Evolutionary conservation across 163 green algal species (phyloP).

Genomic region (Scenedesmus sp.): DNA sequence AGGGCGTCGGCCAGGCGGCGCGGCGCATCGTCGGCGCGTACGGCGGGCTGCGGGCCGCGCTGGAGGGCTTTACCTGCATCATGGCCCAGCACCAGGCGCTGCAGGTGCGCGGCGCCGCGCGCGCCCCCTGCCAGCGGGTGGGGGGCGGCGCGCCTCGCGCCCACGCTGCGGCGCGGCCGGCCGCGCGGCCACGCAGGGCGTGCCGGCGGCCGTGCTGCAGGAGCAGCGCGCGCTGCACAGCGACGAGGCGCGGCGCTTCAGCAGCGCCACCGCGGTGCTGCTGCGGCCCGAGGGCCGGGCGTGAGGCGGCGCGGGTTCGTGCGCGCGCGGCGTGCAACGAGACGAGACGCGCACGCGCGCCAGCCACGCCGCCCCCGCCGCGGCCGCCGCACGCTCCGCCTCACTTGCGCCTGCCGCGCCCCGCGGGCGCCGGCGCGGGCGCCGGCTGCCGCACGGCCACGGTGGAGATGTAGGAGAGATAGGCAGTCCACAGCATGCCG

Average conservation of each 20-base stretch:
- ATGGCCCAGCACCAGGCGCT: slow-evolving; percentile 30
- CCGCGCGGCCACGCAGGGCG: background rate
- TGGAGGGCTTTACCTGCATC: slow-evolving; percentile 25
- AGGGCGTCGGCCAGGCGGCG: slow-evolving; percentile 5
- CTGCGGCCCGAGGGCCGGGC: no score
- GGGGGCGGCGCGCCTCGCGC: no score
- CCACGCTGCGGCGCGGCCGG: background rate
- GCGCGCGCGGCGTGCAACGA: no score
- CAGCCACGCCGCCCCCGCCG: background rate
- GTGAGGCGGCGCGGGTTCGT: no score
- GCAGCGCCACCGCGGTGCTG: no score
- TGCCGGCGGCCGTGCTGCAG: slow-evolving; percentile 11
- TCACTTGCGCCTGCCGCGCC: no score
- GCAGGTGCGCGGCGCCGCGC: background rate
- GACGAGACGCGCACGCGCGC: background rate
- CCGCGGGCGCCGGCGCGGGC: no score
- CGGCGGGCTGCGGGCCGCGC: background rate
- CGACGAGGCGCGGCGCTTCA: background rate
- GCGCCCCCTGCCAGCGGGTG: no score
- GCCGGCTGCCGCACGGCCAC: background rate
- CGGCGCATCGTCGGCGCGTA: slow-evolving; percentile 16
- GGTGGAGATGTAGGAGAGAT: slow-evolving; percentile 75
- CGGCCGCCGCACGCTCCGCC: no score
- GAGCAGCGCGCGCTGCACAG: slow-evolving; percentile 6
- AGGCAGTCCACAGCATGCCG: slow-evolving; percentile 85